A percentile compares a stretch with the other conserved stretches of the same genome.
phyloP scores from a whole-genome alignment of 2,329 filamentous ascomycete species.

The Penicillium expansum region DNA sequence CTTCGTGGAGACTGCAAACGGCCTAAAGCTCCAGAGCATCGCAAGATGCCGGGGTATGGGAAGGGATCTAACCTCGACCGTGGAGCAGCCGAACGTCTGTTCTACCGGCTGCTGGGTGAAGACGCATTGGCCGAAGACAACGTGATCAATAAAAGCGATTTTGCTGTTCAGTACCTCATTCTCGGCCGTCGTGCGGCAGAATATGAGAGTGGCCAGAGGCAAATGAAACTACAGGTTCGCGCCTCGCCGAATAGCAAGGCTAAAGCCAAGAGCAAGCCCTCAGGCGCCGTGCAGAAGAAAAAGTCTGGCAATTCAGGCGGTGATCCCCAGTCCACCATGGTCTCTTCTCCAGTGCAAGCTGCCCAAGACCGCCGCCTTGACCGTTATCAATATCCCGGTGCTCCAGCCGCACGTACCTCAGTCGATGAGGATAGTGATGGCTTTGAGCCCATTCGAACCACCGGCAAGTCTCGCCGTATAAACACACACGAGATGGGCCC shows the following conservation, averaged over 20 bases:
- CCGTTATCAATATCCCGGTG: conserved; percentile 24
- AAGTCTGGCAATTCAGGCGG: conserved; percentile 43
- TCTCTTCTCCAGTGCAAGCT: conserved; percentile 62
- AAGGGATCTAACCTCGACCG: conserved; percentile 67
- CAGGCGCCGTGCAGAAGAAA: conserved; percentile 27
- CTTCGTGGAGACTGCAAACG: conserved; percentile 69
- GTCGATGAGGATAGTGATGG: conserved; percentile 44
- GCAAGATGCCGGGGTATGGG: conserved; percentile 60
- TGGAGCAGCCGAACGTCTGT: conserved; percentile 78
- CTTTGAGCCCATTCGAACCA: conserved; percentile 43
- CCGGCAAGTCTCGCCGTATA: conserved; percentile 30
- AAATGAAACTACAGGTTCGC: conserved; percentile 55
- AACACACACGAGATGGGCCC: conserved; percentile 39
- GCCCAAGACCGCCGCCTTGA: conserved; percentile 39
- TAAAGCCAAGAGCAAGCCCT: conserved; percentile 24
- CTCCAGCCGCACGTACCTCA: conserved; percentile 26
- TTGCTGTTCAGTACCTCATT: conserved; percentile 67
- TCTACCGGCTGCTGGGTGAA: conserved; percentile 71
- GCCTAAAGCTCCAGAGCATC: conserved; percentile 52
- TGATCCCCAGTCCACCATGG: conserved; percentile 62
- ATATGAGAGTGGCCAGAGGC: conserved; percentile 45
- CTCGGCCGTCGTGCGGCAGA: conserved; percentile 46
- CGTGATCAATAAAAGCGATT: conserved; percentile 60
- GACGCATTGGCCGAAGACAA: conserved; percentile 72
- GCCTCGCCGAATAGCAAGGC: conserved; percentile 45